These are phyloP conservation scores for Gliomastix tumulicola DNA, from an alignment of 2,329 filamentous ascomycete species.

Conservation along the genomic window DNA sequence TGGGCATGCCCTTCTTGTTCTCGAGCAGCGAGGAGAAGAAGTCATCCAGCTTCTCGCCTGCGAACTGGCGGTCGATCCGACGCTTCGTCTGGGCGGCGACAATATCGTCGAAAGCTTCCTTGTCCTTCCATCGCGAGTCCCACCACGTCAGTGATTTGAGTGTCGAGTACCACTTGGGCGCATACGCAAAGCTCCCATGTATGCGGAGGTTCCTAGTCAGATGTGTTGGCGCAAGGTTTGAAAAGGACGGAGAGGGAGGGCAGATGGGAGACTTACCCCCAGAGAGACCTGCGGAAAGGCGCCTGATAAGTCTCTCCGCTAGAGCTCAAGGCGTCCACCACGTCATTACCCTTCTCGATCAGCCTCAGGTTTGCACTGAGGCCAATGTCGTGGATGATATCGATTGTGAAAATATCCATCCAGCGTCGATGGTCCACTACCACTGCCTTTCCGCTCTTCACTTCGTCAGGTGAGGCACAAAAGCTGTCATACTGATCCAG, in stretches of 20 bases:
- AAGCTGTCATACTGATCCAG: neutral
- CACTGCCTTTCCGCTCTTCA: neutral
- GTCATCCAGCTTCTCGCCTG: slow-evolving; percentile 49
- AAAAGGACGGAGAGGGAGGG: neutral
- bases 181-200: neutral
- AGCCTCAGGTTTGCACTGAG: neutral
- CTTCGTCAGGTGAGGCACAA: slow-evolving; percentile 5
- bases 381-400: slow-evolving; percentile 43
- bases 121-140: neutral
- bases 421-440: slow-evolving; percentile 41
- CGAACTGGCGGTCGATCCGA: slow-evolving; percentile 30
- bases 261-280: neutral
- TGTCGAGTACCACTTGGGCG: neutral
- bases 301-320: neutral
- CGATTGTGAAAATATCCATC: slow-evolving; percentile 49
- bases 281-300: neutral
- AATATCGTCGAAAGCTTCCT: slow-evolving; percentile 1
- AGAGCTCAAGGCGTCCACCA: neutral
- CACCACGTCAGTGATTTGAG: neutral
- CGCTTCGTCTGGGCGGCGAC: slow-evolving; percentile 29
- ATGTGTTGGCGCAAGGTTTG: too few relatives aligned
- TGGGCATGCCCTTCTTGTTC: slow-evolving; percentile 28
- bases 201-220: too few relatives aligned
- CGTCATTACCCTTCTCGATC: slow-evolving; percentile 2
- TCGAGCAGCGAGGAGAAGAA: slow-evolving; percentile 52